Evolutionary conservation across 164 flowering plant genomes (phyloP).

Genomic region (Litsea cubeba): DNA sequence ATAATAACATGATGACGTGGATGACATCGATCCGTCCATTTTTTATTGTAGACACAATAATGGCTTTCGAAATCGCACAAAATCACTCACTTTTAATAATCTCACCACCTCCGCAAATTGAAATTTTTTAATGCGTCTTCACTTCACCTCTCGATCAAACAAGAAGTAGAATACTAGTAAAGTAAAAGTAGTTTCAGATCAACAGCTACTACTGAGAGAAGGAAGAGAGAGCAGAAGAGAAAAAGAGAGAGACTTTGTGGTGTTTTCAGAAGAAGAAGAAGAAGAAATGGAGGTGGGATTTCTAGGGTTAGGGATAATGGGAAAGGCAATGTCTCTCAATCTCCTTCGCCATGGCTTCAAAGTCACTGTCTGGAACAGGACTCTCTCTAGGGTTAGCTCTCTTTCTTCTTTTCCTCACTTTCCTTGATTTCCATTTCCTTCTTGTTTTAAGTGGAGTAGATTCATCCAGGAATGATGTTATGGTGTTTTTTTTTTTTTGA

Average conservation of each 20-base stretch:
- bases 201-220: not conserved
- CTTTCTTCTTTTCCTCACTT: not conserved
- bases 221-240: not conserved
- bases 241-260: not conserved
- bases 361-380: slow-evolving; percentile 96
- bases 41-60: not conserved
- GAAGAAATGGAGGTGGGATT: slow-evolving; percentile 80
- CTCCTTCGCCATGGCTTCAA: slow-evolving; percentile 74
- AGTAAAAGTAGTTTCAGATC: not conserved
- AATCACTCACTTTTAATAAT: not conserved
- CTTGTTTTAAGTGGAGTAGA: not conserved
- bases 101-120: too few species aligned
- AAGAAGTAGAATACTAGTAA: not conserved
- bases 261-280: not conserved
- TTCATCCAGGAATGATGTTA: not conserved
- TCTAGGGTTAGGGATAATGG: slow-evolving; percentile 93
- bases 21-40: not conserved
- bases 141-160: not conserved
- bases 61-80: not conserved
- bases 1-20: not conserved
- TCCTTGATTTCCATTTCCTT: not conserved
- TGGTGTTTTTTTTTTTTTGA: too few species aligned
- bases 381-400: slow-evolving; percentile 67
- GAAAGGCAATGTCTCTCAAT: slow-evolving; percentile 87
- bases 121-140: too few species aligned